These are phyloP conservation scores for Cymodocea nodosa DNA, from an alignment of 116 monocot genomes.

Conservation along the genomic window DNA sequence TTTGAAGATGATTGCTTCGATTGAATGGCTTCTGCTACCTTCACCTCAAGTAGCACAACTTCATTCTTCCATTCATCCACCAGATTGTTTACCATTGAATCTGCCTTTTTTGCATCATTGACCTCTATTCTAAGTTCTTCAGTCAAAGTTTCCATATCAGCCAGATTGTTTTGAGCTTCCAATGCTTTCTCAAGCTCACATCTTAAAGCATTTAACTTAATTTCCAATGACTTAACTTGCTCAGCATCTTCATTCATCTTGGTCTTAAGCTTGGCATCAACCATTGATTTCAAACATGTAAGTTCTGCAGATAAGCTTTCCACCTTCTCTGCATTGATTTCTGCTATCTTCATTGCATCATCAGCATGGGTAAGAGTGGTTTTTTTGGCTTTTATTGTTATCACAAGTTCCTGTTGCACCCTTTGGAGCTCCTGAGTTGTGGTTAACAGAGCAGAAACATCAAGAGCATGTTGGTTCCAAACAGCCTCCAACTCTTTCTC, in stretches of 20 bases:
- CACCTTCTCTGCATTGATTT: constrained; percentile 60
- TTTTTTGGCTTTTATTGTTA: constrained; percentile 48
- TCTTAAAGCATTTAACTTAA: constrained; percentile 31
- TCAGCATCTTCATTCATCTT: constrained; percentile 25
- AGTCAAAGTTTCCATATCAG: constrained; percentile 28
- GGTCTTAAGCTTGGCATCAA: constrained; percentile 42
- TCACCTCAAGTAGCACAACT: constrained; percentile 30
- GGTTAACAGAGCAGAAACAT: constrained; percentile 48
- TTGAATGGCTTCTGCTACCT: constrained; percentile 30
- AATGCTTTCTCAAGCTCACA: constrained; percentile 41
- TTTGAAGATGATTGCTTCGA: constrained; percentile 28
- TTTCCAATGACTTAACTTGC: constrained; percentile 32
- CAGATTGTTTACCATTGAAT: constrained; percentile 24
- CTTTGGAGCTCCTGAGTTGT: constrained; percentile 47
- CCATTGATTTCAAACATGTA: constrained; percentile 32
- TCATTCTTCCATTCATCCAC: constrained; percentile 70
- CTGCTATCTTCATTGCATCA: constrained; percentile 57
- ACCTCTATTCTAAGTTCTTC: constrained; percentile 41
- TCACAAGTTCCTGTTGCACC: constrained; percentile 46
- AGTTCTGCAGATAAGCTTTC: constrained; percentile 39
- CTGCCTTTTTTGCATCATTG: constrained; percentile 38
- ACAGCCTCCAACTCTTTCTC: constrained; percentile 37
- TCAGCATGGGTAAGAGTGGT: constrained; percentile 50
- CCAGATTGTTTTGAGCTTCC: constrained; percentile 30
- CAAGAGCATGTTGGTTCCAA: constrained; percentile 44